Evolutionary conservation across 2,329 filamentous ascomycete species (phyloP).

Genomic region (Diaporthe sp.): DNA sequence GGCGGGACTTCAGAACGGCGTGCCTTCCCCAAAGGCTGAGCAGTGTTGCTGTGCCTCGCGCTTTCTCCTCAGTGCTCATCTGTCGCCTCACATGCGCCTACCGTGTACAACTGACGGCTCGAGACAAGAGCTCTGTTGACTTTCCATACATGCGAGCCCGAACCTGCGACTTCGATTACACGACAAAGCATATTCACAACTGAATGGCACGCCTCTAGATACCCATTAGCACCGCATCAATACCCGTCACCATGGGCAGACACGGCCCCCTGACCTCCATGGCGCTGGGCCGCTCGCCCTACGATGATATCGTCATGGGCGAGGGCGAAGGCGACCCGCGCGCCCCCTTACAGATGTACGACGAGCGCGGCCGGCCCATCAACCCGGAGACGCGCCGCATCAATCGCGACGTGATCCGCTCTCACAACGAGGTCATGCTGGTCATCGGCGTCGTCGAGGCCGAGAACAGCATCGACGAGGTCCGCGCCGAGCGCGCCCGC

Average conservation of each 20-base stretch:
- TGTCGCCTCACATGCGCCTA: neutral
- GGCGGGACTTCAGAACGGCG: neutral
- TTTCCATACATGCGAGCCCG: neutral
- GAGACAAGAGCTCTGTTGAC: neutral
- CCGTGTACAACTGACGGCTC: neutral
- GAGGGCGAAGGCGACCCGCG: slow-evolving; percentile 59
- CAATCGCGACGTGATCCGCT: slow-evolving; percentile 70
- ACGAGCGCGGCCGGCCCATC: slow-evolving; percentile 68
- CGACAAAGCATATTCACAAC: no score
- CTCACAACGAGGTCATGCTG: slow-evolving; percentile 75
- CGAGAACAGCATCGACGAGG: slow-evolving; percentile 59
- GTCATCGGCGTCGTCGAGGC: slow-evolving; percentile 74
- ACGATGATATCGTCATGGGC: slow-evolving; percentile 69
- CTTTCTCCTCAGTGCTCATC: neutral
- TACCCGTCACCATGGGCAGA: slow-evolving; percentile 61
- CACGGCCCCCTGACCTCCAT: slow-evolving; percentile 70
- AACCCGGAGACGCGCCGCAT: slow-evolving; percentile 68
- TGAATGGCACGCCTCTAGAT: neutral
- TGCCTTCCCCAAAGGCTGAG: neutral
- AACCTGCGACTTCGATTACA: neutral
- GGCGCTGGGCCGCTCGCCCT: slow-evolving; percentile 72
- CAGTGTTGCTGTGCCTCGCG: neutral
- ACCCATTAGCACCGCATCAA: slow-evolving; percentile 8
- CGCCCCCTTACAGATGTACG: slow-evolving; percentile 64
- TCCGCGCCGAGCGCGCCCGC: slow-evolving; percentile 54